Conservation (phyloP, 163 green algal species). For the Trebouxiophyceae sp. region DNA sequence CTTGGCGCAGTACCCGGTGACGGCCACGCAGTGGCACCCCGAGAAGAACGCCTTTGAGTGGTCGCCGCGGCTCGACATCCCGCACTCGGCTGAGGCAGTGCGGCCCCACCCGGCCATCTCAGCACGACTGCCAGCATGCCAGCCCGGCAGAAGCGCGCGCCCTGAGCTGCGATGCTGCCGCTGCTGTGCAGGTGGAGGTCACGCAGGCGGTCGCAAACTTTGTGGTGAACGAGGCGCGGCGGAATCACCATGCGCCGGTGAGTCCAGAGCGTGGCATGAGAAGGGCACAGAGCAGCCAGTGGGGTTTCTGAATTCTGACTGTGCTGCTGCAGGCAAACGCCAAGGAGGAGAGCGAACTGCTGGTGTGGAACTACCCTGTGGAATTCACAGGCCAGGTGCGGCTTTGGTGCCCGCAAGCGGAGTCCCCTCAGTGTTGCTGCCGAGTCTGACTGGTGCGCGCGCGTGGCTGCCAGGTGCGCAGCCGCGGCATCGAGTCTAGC, state of each 20-base stretch:
- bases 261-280: slow-evolving; percentile 9
- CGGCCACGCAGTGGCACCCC: slow-evolving; percentile 69
- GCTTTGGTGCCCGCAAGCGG: neutral
- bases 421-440: neutral
- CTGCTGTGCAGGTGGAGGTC: slow-evolving; percentile 39
- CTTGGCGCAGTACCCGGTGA: slow-evolving; percentile 56
- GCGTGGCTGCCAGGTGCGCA: too few relatives aligned
- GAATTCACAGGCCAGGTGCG: too few relatives aligned
- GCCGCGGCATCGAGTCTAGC: too few relatives aligned
- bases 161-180: too few relatives aligned
- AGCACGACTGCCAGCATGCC: too few relatives aligned
- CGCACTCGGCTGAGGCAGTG: slow-evolving; percentile 64
- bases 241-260: slow-evolving; percentile 50
- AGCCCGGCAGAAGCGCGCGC: too few relatives aligned
- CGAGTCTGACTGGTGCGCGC: neutral
- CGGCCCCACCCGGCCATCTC: slow-evolving; percentile 22
- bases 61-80: slow-evolving; percentile 63
- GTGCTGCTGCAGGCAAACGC: too few relatives aligned
- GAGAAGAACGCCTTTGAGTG: slow-evolving; percentile 89
- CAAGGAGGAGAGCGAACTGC: too few relatives aligned
- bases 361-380: too few relatives aligned
- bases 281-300: too few relatives aligned
- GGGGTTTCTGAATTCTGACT: too few relatives aligned
- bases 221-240: slow-evolving; percentile 57
- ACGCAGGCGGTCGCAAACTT: slow-evolving; percentile 68